A percentile compares a stretch with the other conserved stretches of the same genome.
phyloP scores from a whole-genome alignment of 2,329 filamentous ascomycete genomes.

The Sporothrix humicola region DNA sequence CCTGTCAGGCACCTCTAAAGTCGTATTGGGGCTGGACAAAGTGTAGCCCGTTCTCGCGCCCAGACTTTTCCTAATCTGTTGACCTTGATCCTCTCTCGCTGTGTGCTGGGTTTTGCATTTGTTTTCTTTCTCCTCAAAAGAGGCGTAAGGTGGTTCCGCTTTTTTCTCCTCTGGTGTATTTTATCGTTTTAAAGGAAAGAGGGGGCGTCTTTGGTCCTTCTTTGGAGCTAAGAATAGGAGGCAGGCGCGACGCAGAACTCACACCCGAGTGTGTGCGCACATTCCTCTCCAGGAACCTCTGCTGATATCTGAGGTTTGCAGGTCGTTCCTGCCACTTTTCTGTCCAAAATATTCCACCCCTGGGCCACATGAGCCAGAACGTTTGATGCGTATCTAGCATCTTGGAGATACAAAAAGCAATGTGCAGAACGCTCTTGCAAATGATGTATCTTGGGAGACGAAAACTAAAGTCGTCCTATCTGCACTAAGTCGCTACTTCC shows the following conservation, averaged over 20 bases:
- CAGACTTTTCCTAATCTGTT: slow-evolving; percentile 1
- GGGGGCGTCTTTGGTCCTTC: slow-evolving; percentile 12
- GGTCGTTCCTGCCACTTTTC: slow-evolving; percentile 28
- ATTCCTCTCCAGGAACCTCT: slow-evolving; percentile 26
- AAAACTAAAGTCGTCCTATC: neutral
- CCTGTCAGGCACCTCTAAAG: neutral
- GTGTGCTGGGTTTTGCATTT: slow-evolving; percentile 24
- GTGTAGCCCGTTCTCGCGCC: neutral
- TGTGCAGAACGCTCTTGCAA: too few species aligned
- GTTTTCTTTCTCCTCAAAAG: slow-evolving; percentile 31
- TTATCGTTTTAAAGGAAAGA: slow-evolving; percentile 28
- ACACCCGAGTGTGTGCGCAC: neutral
- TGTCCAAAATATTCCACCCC: neutral
- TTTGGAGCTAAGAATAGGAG: slow-evolving; percentile 31
- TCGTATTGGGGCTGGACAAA: slow-evolving; percentile 3
- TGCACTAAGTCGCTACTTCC: slow-evolving; percentile 27
- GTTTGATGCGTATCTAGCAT: too few species aligned
- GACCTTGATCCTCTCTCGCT: neutral
- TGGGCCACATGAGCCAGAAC: too few species aligned
- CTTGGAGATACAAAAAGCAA: too few species aligned
- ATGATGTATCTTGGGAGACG: neutral
- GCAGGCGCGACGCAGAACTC: slow-evolving; percentile 28
- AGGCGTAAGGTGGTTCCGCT: slow-evolving; percentile 19
- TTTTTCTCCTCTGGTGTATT: slow-evolving; percentile 10
- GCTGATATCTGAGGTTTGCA: neutral